Percentiles rank a stretch among this genome's conserved stretches.
phyloP scores from a whole-genome alignment of 208 protist species.

The Crithidia expoeki region DNA sequence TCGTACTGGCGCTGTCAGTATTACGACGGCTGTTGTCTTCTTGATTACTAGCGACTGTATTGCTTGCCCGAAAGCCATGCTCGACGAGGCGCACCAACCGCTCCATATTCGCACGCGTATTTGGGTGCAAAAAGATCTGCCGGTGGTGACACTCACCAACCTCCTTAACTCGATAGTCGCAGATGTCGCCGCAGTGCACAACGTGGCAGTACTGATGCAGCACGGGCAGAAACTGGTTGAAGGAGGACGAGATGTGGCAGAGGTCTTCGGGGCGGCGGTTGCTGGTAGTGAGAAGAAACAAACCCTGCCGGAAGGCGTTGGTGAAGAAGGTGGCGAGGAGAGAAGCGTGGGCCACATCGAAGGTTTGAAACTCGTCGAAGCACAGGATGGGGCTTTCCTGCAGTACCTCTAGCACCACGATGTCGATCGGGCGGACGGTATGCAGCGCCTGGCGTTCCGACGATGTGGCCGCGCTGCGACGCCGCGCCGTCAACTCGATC shows the following conservation, averaged over 20 bases:
- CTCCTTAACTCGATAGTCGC: constrained; percentile 63
- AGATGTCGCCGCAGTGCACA: constrained; percentile 50
- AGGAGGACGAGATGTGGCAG: constrained; percentile 64
- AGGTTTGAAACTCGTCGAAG: constrained; percentile 94
- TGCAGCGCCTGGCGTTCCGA: constrained; percentile 20
- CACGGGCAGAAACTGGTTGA: constrained; percentile 63
- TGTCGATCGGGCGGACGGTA: constrained; percentile 59
- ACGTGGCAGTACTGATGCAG: constrained; percentile 73
- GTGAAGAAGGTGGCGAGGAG: constrained; percentile 84
- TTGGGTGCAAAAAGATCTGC: constrained; percentile 68
- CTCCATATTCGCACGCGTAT: constrained; percentile 50
- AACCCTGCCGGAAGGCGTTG: constrained; percentile 61
- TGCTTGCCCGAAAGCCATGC: constrained; percentile 32
- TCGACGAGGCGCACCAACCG: constrained; percentile 61
- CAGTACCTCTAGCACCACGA: constrained; percentile 75
- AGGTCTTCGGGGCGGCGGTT: constrained; percentile 86
- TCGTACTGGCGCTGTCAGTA: neutral
- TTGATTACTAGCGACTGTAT: neutral
- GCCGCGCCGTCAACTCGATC: constrained; percentile 23
- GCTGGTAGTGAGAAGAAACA: constrained; percentile 87
- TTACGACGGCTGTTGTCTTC: neutral
- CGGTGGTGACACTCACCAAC: constrained; percentile 46
- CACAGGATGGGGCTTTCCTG: constrained; percentile 85
- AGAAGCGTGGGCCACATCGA: constrained; percentile 86
- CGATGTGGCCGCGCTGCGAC: constrained; percentile 18